These are phyloP conservation scores for Debaryomyces hansenii DNA, from an alignment of 805 yeast genomes.

Conservation along the genomic window DNA sequence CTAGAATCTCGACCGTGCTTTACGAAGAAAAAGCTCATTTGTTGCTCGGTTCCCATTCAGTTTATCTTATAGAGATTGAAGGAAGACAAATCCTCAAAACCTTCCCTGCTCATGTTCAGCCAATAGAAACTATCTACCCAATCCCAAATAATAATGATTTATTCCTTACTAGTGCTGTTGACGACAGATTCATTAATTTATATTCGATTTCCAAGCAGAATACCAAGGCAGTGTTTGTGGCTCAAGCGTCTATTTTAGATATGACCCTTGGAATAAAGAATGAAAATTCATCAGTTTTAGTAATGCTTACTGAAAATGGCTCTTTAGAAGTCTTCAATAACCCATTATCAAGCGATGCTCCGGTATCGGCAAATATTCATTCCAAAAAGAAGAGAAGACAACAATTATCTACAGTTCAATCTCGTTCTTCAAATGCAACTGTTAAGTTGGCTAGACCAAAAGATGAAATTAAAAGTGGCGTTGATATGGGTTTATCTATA, in stretches of 20 bases:
- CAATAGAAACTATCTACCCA: constrained; percentile 52
- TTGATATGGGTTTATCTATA: constrained; percentile 27
- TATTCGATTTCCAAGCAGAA: constrained; percentile 50
- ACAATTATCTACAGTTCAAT: constrained; percentile 38
- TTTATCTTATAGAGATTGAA: constrained; percentile 50
- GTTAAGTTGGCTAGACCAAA: constrained; percentile 51
- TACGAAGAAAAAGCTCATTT: constrained; percentile 42
- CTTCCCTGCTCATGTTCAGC: constrained; percentile 77
- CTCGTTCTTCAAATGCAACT: constrained; percentile 50
- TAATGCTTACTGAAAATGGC: constrained; percentile 75
- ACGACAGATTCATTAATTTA: constrained; percentile 80
- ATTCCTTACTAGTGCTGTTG: constrained; percentile 70
- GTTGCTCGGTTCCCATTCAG: constrained; percentile 66
- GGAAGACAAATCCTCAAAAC: constrained; percentile 43
- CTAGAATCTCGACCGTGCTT: constrained; percentile 27
- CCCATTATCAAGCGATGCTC: constrained; percentile 42
- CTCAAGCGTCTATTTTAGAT: constrained; percentile 59
- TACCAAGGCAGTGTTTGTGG: constrained; percentile 60
- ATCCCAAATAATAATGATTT: constrained; percentile 35
- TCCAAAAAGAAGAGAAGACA: constrained; percentile 47
- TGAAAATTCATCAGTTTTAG: constrained; percentile 37
- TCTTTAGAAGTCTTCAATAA: constrained; percentile 66
- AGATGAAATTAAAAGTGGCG: constrained; percentile 30
- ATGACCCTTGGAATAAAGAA: constrained; percentile 39
- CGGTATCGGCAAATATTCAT: constrained; percentile 7